Conservation (phyloP, 495 filamentous ascomycete species). For the Aspergillus ellipticus region DNA sequence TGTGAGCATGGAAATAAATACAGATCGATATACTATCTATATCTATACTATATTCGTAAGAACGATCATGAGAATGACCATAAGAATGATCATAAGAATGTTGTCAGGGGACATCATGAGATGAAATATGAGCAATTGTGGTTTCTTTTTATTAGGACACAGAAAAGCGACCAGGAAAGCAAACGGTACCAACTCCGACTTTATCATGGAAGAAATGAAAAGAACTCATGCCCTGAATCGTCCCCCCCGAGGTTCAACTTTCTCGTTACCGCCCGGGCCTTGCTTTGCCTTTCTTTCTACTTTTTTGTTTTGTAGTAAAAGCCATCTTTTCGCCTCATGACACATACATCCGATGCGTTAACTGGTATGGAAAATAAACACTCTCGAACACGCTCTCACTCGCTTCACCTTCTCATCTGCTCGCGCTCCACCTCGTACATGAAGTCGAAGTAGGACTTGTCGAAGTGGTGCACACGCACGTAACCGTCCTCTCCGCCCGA, state of each 20-base stretch:
- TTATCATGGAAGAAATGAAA: slow-evolving; percentile 47
- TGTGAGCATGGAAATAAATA: not conserved
- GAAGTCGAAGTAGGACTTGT: slow-evolving; percentile 98
- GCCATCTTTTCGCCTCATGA: slow-evolving; percentile 38
- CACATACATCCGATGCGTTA: slow-evolving; percentile 39
- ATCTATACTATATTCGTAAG: slow-evolving; percentile 1
- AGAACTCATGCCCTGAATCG: slow-evolving; percentile 38
- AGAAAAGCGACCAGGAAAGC: slow-evolving; percentile 30
- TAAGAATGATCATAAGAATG: too few species aligned
- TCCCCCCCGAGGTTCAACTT: slow-evolving; percentile 34
- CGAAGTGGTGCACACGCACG: slow-evolving; percentile 96
- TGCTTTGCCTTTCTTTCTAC: slow-evolving; percentile 18
- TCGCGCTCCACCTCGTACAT: slow-evolving; percentile 94
- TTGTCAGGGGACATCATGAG: too few species aligned
- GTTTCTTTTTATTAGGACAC: slow-evolving; percentile 42
- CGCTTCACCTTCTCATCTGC: slow-evolving; percentile 43
- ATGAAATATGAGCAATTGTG: slow-evolving; percentile 3
- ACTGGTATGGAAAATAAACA: slow-evolving; percentile 15
- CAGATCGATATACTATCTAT: not conserved
- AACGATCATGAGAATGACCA: not conserved
- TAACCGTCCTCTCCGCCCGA: slow-evolving; percentile 97
- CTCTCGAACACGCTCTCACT: slow-evolving; percentile 10
- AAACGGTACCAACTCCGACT: slow-evolving; percentile 44
- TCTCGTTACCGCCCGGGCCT: slow-evolving; percentile 7
- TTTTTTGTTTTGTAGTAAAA: slow-evolving; percentile 24